Base-by-base conservation (phyloP, 2,329 filamentous ascomycete genomes). In the Chaetomium globosum region DNA sequence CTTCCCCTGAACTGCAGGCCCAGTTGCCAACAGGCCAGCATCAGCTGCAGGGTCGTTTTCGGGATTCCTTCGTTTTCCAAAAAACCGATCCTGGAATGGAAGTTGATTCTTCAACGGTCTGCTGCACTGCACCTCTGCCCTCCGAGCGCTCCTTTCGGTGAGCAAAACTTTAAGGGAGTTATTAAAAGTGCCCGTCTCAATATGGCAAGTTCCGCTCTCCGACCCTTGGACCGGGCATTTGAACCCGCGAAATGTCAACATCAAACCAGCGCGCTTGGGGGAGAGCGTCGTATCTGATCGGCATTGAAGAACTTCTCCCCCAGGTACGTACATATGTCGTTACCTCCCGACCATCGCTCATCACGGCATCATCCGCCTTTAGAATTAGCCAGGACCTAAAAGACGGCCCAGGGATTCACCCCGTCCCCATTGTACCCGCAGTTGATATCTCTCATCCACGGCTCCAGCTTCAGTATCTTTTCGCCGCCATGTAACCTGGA, bases 391-490 rank as follows among this genome's bases (percentile, higher is more conserved):
- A 49, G 21, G 26, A 21, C 48, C 33, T 56, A 21, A 56, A 43
- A 26, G 31, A 31, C n/a, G 39, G 23, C 13, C 6, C 16, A 4
- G 30, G 53, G 10, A 56, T 26, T 21, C 39, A 56, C 53, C 39
- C 53, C 31, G 26, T 56, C 19, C 9, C 43, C 19, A 9, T 49
- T 19, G n/a, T 23, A n/a, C 39, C 16, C 19, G 21, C 13, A 36
- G 43, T 9, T 59, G 26, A 53, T 61, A 49, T 53, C 48, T 13
- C 48, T 61, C 33, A 28, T 54, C 13, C 21, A 61, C 33, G 59
- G 59, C n/a, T 4, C 8, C 13, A 26, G 28, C 13, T 61, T 61
- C 48, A 39, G n/a, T 33, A 36, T 61, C 46, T 51, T 46, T 23
- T n/a, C 49, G 21, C 59, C 21, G 21, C 21, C 49, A 1, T 54